phyloP scores from a whole-genome alignment of 192 early-diverging fungal genomes.

The Phlyctochytrium arcticum region DNA sequence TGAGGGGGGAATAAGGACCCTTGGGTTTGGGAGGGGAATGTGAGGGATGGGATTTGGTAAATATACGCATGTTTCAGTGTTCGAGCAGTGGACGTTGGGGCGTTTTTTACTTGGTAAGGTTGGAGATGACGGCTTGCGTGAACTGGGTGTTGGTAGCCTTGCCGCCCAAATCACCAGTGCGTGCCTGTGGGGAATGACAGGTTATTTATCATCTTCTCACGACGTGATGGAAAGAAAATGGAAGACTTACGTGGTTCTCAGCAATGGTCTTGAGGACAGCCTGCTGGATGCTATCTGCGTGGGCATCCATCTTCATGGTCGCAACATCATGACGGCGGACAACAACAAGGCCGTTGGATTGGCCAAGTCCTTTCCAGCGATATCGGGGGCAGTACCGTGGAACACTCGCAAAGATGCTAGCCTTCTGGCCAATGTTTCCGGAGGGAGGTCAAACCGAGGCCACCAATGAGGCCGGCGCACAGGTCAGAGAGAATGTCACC shows the following conservation, averaged over 20 bases:
- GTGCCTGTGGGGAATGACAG: constrained; percentile 35
- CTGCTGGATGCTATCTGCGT: constrained; percentile 80
- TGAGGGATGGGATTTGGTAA: no score
- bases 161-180: constrained; percentile 94
- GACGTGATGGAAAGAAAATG: not conserved
- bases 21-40: no score
- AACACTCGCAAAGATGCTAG: constrained; percentile 93
- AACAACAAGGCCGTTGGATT: constrained; percentile 95
- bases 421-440: constrained; percentile 98
- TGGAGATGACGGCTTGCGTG: constrained; percentile 81
- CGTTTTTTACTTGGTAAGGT: constrained; percentile 27
- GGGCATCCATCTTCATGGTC: constrained; percentile 79
- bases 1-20: no score
- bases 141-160: constrained; percentile 85
- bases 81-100: not conserved
- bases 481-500: constrained; percentile 99
- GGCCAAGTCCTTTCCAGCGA: constrained; percentile 91
- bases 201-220: not conserved
- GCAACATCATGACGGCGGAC: constrained; percentile 97
- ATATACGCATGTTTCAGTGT: no score
- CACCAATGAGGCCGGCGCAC: constrained; percentile 97
- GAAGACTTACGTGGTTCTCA: constrained; percentile 65
- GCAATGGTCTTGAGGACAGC: constrained; percentile 95
- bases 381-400: constrained; percentile 92
- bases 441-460: constrained; percentile 96